These are phyloP conservation scores for Lomentospora prolificans DNA, from an alignment of 2,329 filamentous ascomycete genomes.

Conservation along the genomic window DNA sequence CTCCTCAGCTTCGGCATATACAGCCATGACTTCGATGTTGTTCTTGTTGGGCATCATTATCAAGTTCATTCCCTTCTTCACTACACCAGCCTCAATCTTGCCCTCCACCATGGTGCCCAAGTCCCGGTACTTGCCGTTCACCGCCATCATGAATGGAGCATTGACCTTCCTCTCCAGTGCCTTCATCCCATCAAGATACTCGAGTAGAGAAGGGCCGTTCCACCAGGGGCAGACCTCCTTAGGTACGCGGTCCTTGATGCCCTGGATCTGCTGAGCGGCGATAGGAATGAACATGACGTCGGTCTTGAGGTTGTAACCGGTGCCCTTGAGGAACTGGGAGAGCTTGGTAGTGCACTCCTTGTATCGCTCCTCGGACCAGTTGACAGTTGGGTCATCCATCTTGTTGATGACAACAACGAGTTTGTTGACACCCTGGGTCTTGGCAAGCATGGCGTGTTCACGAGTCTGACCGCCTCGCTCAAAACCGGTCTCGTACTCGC, in stretches of 20 bases:
- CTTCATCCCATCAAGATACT: conserved; percentile 91
- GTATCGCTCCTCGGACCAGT: conserved; percentile 90
- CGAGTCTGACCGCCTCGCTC: conserved; percentile 92
- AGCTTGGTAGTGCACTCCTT: conserved; percentile 90
- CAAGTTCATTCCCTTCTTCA: conserved; percentile 79
- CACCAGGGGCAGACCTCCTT: conserved; percentile 74
- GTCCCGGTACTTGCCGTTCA: conserved; percentile 92
- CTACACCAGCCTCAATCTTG: conserved; percentile 88
- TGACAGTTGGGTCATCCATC: conserved; percentile 95
- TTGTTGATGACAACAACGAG: conserved; percentile 94
- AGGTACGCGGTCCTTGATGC: conserved; percentile 82
- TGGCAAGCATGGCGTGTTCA: conserved; percentile 95
- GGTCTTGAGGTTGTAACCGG: conserved; percentile 88
- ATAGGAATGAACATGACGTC: conserved; percentile 96
- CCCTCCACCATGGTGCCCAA: conserved; percentile 97
- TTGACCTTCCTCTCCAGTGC: conserved; percentile 92
- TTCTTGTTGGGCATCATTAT: conserved; percentile 95
- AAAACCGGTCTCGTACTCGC: conserved; percentile 98
- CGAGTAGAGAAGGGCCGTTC: conserved; percentile 79
- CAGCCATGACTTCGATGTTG: conserved; percentile 66
- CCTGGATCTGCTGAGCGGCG: conserved; percentile 74
- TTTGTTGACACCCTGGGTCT: conserved; percentile 97
- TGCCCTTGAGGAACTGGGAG: conserved; percentile 74
- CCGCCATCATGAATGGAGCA: conserved; percentile 98
- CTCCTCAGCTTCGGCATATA: conserved; percentile 95